Conservation (phyloP, 73 alveolate species). For the Tetrahymena elliotti region DNA sequence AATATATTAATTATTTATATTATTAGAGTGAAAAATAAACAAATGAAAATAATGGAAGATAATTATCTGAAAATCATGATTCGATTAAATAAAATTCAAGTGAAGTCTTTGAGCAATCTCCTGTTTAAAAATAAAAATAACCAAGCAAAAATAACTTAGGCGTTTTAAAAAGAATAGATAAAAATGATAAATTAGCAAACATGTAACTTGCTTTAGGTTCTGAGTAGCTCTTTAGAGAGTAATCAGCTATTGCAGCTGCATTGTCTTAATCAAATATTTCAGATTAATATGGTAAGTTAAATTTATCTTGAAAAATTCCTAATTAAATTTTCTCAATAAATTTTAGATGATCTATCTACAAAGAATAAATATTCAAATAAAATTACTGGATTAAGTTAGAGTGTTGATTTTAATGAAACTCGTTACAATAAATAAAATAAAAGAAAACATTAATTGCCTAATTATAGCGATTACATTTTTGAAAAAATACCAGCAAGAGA, state of each 20-base stretch:
- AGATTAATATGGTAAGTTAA: not conserved
- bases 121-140: not conserved
- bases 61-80: not conserved
- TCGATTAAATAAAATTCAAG: not conserved
- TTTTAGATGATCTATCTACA: not conserved
- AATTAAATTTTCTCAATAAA: too few species aligned
- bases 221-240: not conserved
- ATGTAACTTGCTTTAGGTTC: not conserved
- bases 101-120: not conserved
- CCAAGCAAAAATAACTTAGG: not conserved
- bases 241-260: not conserved
- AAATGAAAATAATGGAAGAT: not conserved
- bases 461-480: not conserved
- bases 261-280: not conserved
- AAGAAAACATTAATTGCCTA: not conserved
- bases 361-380: not conserved
- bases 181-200: not conserved
- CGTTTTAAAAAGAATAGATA: not conserved
- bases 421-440: not conserved
- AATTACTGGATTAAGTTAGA: not conserved
- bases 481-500: not conserved
- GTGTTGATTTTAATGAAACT: not conserved
- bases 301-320: not conserved
- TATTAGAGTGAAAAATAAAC: not conserved
- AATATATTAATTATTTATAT: not conserved